These are phyloP conservation scores for Podospora bellae-mahoneyi DNA, from an alignment of 495 filamentous ascomycete genomes.

Conservation along the genomic window DNA sequence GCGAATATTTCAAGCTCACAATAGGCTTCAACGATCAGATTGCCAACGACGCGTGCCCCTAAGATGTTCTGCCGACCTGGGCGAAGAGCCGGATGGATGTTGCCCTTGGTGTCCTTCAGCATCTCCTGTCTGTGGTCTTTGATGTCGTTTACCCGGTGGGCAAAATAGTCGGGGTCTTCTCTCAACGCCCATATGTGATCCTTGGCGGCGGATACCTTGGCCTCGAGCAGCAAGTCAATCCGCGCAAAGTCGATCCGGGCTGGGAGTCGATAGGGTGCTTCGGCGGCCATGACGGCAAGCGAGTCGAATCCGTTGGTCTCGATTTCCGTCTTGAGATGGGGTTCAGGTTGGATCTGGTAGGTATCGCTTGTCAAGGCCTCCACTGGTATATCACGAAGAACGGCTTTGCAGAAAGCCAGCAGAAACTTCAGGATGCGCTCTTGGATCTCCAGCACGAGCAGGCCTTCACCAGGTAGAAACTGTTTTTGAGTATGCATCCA, in stretches of 20 bases:
- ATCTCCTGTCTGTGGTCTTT: slow-evolving; percentile 44
- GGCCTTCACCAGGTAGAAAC: slow-evolving; percentile 40
- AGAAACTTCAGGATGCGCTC: slow-evolving; percentile 44
- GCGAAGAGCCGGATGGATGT: slow-evolving; percentile 27
- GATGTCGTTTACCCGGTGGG: slow-evolving; percentile 29
- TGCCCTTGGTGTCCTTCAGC: slow-evolving; percentile 32
- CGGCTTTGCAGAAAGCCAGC: slow-evolving; percentile 29
- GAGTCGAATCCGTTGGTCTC: slow-evolving; percentile 16
- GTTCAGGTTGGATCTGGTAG: slow-evolving; percentile 31
- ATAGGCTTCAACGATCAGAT: slow-evolving; percentile 14
- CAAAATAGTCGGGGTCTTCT: slow-evolving; percentile 57
- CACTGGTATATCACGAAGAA: slow-evolving; percentile 40
- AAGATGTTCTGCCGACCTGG: neutral
- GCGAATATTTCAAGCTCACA: slow-evolving; percentile 17
- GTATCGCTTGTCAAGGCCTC: neutral
- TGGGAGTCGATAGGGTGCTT: slow-evolving; percentile 48
- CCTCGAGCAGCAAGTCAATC: slow-evolving; percentile 39
- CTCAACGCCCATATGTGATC: slow-evolving; percentile 53
- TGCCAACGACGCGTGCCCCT: slow-evolving; percentile 20
- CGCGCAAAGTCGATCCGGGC: slow-evolving; percentile 39
- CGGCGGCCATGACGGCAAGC: slow-evolving; percentile 33
- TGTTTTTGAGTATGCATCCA: slow-evolving; percentile 16
- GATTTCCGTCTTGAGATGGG: slow-evolving; percentile 23
- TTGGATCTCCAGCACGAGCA: slow-evolving; percentile 48
- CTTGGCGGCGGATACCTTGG: slow-evolving; percentile 38